Evolutionary conservation across 345 rosid species (phyloP), one percentile per base, ranked within the genome.

Genomic region (Corchorus capsularis): DNA sequence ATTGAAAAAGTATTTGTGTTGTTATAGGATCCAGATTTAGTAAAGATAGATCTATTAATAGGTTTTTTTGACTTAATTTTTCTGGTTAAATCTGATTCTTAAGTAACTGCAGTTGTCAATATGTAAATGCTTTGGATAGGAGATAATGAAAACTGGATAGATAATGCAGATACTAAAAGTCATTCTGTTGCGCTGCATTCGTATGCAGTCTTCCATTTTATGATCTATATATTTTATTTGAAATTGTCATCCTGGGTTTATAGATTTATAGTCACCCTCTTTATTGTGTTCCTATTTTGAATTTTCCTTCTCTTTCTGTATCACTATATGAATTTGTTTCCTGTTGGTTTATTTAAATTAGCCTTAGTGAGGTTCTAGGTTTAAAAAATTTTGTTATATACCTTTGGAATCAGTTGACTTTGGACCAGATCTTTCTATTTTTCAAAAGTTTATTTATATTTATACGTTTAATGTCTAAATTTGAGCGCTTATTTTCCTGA

Each of bases 31-130:
- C 72, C 71, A 75, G 37, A 53, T 27, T 14, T 61, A 47, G 57
- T 4, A 50, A 50, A 50, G 49, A 50, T 19, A n/a, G 61, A 56
- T 67, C 47, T 50, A 45, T 66, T 20, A 46, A 70, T 8, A 69
- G 59, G 61, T 68, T 62, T 63, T 34, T 63, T 78, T 32, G 8
- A 32, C 65, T 74, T 54, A 45, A 45, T 53, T 43, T 77, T 53
- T 0, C 53, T 81, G 4, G 35, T 69, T 75, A 45, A 77, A 68
- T 63, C 73, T 74, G 73, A 69, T 55, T 77, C 47, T 57, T 45
- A 22, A 10, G 34, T 53, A 69, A 52, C n/a, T 63, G 27, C 2
- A 15, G 11, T 69, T 20, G 62, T 43, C 63, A 50, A 39, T 20
- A 5, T 8, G n/a, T 47, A 16, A 56, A 56, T 68, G 72, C 63